Conservation (phyloP, 1,284 basidiomycete species). For the Ceratobasidium sp. region DNA sequence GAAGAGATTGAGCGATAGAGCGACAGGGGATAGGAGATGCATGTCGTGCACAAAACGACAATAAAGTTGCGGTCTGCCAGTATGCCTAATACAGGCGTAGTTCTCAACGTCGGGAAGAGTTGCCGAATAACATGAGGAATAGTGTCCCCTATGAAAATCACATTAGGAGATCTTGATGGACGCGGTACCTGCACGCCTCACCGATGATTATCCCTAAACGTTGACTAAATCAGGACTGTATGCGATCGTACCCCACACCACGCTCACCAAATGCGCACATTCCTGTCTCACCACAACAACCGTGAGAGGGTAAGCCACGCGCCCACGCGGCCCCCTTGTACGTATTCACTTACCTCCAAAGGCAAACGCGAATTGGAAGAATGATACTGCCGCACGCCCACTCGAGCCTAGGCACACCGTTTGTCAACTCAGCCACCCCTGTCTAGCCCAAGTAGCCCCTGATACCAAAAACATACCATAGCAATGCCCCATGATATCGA, state of each 20-base stretch:
- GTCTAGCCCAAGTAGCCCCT: background rate
- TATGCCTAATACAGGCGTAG: slow-evolving; percentile 74
- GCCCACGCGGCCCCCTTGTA: background rate
- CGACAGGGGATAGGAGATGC: slow-evolving; percentile 93
- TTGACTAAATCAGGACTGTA: background rate
- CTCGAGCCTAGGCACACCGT: slow-evolving; percentile 52
- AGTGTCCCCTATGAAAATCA: slow-evolving; percentile 77
- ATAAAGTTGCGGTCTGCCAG: slow-evolving; percentile 89
- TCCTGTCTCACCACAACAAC: slow-evolving; percentile 55
- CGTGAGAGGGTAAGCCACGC: slow-evolving; percentile 28
- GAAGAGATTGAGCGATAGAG: slow-evolving; percentile 98
- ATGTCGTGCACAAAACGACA: slow-evolving; percentile 82
- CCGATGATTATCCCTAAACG: slow-evolving; percentile 56
- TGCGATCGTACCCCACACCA: slow-evolving; percentile 56
- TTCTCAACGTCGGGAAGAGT: slow-evolving; percentile 78
- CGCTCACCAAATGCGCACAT: slow-evolving; percentile 94
- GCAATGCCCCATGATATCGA: slow-evolving; percentile 95
- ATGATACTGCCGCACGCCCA: slow-evolving; percentile 90
- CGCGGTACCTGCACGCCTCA: slow-evolving; percentile 41
- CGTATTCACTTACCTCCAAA: slow-evolving; percentile 77
- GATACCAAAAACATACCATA: slow-evolving; percentile 64
- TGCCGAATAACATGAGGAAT: slow-evolving; percentile 93
- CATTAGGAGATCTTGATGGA: slow-evolving; percentile 37
- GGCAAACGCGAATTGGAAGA: slow-evolving; percentile 98
- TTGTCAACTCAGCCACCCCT: background rate